Evolutionary conservation across 257 asterid genomes (phyloP).

Genomic region (Capsicum pubescens): DNA sequence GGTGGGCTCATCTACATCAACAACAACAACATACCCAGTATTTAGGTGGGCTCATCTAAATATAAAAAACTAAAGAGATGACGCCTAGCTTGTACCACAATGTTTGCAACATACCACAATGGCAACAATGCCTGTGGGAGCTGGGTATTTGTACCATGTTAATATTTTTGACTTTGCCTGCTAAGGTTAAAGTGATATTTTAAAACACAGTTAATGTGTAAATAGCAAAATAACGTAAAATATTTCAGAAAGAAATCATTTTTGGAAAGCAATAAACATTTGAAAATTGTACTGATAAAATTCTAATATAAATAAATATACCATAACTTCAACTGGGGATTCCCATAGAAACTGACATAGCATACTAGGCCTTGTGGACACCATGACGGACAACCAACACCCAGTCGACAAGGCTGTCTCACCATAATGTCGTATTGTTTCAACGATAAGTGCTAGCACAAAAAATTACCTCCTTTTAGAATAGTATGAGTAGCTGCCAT

Average conservation of each 20-base stretch:
- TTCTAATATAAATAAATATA: neutral
- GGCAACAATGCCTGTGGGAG: neutral
- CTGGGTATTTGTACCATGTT: neutral
- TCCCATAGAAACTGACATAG: neutral
- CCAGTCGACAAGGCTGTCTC: neutral
- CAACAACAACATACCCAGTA: too few relatives aligned
- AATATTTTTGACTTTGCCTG: neutral
- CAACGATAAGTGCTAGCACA: conserved; percentile 9
- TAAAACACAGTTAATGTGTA: neutral
- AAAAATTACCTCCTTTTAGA: neutral
- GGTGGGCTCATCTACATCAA: too few relatives aligned
- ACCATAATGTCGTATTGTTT: neutral
- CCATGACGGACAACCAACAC: neutral
- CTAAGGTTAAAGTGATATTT: neutral
- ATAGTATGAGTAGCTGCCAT: neutral
- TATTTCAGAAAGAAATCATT: neutral
- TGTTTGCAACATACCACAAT: neutral
- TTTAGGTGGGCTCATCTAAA: neutral
- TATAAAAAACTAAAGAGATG: neutral
- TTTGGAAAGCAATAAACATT: neutral
- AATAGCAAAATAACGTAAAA: neutral
- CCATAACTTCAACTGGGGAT: neutral
- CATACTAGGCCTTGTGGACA: neutral
- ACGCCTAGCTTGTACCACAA: neutral
- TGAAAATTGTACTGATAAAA: neutral